These are phyloP conservation scores for Leucoagaricus sp. DNA, from an alignment of 1,284 basidiomycete genomes.

Conservation along the genomic window DNA sequence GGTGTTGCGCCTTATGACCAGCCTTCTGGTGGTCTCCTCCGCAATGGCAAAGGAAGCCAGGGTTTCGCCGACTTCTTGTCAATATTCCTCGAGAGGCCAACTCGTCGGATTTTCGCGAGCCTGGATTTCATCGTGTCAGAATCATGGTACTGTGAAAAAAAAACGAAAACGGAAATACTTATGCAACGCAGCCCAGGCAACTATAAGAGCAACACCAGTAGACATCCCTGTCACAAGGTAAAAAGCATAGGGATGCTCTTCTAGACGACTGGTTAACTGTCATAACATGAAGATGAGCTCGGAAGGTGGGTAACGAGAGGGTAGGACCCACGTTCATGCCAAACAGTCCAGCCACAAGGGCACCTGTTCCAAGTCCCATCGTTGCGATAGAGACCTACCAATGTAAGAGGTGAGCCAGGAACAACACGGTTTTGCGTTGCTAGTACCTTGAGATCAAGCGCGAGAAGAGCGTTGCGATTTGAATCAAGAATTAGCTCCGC, in stretches of 20 bases:
- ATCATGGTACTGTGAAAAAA: background rate
- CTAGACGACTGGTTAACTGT: conserved; percentile 66
- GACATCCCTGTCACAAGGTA: conserved; percentile 59
- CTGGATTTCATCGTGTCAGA: conserved; percentile 24
- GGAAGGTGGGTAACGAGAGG: background rate
- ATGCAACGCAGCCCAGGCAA: conserved; percentile 62
- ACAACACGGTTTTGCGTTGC: conserved; percentile 17
- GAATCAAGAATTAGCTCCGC: conserved; percentile 97
- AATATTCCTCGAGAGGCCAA: conserved; percentile 49
- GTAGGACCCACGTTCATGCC: conserved; percentile 87
- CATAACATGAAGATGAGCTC: conserved; percentile 27
- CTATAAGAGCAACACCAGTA: conserved; percentile 51
- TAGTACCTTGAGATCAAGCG: conserved; percentile 89
- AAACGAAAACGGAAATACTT: conserved; percentile 44
- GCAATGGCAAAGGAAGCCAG: conserved; percentile 60
- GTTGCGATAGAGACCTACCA: conserved; percentile 88
- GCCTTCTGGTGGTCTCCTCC: conserved; percentile 50
- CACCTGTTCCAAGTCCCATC: conserved; percentile 90
- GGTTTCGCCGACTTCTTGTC: conserved; percentile 35
- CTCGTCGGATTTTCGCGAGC: conserved; percentile 49
- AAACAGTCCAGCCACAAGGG: conserved; percentile 90
- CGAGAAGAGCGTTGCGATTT: conserved; percentile 91
- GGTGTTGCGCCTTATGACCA: conserved; percentile 42
- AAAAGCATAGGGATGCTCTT: conserved; percentile 71
- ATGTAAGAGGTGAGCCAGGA: background rate